Base-by-base conservation (phyloP, 768 basidiomycete species). In the Daedaleopsis sinensis region DNA sequence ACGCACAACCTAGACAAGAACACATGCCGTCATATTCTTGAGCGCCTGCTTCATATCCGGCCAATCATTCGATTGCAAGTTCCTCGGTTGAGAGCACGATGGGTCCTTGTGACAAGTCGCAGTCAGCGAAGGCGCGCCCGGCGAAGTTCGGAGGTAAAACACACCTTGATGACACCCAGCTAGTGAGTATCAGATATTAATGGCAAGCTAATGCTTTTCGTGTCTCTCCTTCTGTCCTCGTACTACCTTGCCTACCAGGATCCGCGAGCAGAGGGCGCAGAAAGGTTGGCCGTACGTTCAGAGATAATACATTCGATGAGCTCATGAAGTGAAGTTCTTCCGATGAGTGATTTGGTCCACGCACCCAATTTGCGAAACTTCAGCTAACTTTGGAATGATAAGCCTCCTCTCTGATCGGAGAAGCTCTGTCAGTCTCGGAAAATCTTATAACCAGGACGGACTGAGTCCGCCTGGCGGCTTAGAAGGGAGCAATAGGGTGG, bases 111-210 rank as follows among this genome's bases (percentile, higher is more conserved):
- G 44, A 46, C 44, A 46, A 21, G 44, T 46, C 44, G 44, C 44
- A 46, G 44, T 46, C 18, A 10, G 21, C 44, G 44, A 46, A 46
- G 18, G 27, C 27, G 27, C 27, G 27, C 27, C 27, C 27, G 27
- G 27, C 27, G 27, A 32, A 32, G 27, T 7, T 32, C 27, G 27
- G 27, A 32, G 27, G 7, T 32, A 7, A 3, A 32, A 87, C 52
- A 37, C 15, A 52, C 91, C 77, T 99, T 99, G 77, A 99, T 96
- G 23, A 98, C 92, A 7, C 97, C 97, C 69, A 99, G 62, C 91
- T 95, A 18, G 94, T 87, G 73, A 99, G n/a, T 97, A 85, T 11
- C 96, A 85, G 10, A 92, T 83, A 71, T 99, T 97, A 55, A 98
- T 89, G 2, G 91, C 93, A 19, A 88, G 73, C 7, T 79, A 76